These are phyloP conservation scores for Nigrospora osmanthi DNA, from an alignment of 2,329 filamentous ascomycete genomes.

Conservation along the genomic window DNA sequence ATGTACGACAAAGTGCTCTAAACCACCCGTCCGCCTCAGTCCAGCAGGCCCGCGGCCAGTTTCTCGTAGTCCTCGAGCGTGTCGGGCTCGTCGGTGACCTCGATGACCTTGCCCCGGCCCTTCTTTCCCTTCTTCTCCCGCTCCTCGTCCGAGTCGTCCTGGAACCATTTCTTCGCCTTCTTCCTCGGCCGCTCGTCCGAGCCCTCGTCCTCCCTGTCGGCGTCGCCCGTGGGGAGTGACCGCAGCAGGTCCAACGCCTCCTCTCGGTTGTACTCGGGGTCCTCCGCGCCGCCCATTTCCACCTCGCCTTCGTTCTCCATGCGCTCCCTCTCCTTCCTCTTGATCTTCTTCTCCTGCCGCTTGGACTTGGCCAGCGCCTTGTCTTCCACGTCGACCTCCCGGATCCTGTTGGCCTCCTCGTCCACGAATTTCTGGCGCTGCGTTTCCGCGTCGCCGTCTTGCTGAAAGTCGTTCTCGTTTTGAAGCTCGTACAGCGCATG, in stretches of 20 bases:
- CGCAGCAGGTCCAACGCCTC: constrained; percentile 51
- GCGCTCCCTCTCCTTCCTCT: constrained; percentile 59
- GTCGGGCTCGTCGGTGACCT: constrained; percentile 62
- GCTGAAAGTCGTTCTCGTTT: constrained; percentile 72
- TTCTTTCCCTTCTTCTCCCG: constrained; percentile 32
- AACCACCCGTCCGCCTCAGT: constrained; percentile 11
- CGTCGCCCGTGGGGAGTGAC: constrained; percentile 42
- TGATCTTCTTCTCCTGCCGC: constrained; percentile 67
- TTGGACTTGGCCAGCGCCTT: constrained; percentile 75
- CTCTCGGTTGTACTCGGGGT: constrained; percentile 31
- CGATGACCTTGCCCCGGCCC: constrained; percentile 47
- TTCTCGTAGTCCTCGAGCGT: constrained; percentile 74
- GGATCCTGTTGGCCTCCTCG: constrained; percentile 63
- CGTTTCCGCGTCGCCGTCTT: constrained; percentile 65
- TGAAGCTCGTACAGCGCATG: constrained; percentile 85
- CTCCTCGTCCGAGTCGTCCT: constrained; percentile 53
- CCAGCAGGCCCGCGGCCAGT: constrained; percentile 65
- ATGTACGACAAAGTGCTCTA: no score
- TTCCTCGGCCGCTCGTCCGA: constrained; percentile 43
- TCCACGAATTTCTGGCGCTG: constrained; percentile 75
- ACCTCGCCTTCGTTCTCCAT: constrained; percentile 32
- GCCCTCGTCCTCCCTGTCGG: constrained; percentile 9
- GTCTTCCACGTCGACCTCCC: constrained; percentile 71
- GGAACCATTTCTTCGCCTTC: constrained; percentile 73
- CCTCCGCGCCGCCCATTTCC: constrained; percentile 22